Evolutionary conservation across 495 filamentous ascomycete genomes (phyloP).

Genomic region (Aspergillus egyptiacus): DNA sequence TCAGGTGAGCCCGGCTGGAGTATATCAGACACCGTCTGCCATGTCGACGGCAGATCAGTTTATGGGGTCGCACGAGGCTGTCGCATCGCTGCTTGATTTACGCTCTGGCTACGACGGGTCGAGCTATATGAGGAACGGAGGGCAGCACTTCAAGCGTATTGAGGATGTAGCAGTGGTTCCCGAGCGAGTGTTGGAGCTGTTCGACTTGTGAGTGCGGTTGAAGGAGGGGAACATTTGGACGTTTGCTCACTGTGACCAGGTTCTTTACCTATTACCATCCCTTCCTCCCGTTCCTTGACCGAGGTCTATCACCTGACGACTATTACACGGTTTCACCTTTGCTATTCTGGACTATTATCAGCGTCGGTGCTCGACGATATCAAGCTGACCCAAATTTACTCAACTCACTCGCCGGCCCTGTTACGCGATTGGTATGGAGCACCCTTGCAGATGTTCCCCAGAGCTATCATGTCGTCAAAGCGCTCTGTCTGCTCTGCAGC

Average conservation of each 20-base stretch:
- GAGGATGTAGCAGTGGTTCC: slow-evolving; percentile 69
- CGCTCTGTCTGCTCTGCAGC: slow-evolving; percentile 78
- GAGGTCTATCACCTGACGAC: slow-evolving; percentile 61
- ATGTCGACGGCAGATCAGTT: slow-evolving; percentile 47
- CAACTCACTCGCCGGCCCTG: slow-evolving; percentile 61
- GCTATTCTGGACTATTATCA: slow-evolving; percentile 83
- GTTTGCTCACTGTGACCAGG: slow-evolving; percentile 23
- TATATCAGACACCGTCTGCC: slow-evolving; percentile 41
- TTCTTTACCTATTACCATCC: slow-evolving; percentile 81
- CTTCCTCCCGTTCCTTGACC: slow-evolving; percentile 76
- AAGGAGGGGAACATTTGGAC: not conserved
- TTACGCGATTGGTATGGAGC: slow-evolving; percentile 73
- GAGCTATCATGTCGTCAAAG: slow-evolving; percentile 87
- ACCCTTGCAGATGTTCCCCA: slow-evolving; percentile 77
- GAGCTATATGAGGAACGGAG: slow-evolving; percentile 42
- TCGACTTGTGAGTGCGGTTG: slow-evolving; percentile 52
- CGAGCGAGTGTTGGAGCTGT: slow-evolving; percentile 67
- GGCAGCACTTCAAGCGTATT: slow-evolving; percentile 46
- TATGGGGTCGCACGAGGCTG: slow-evolving; percentile 81
- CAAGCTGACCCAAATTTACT: slow-evolving; percentile 59
- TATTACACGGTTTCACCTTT: slow-evolving; percentile 69
- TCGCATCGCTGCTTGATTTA: slow-evolving; percentile 74
- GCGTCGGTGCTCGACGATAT: slow-evolving; percentile 74
- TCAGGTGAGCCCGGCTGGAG: slow-evolving; percentile 37
- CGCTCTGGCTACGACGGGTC: slow-evolving; percentile 49